Evolutionary conservation across 2,329 filamentous ascomycete species (phyloP), one percentile per base, ranked within the genome.

Genomic region (Xylaria multiplex): DNA sequence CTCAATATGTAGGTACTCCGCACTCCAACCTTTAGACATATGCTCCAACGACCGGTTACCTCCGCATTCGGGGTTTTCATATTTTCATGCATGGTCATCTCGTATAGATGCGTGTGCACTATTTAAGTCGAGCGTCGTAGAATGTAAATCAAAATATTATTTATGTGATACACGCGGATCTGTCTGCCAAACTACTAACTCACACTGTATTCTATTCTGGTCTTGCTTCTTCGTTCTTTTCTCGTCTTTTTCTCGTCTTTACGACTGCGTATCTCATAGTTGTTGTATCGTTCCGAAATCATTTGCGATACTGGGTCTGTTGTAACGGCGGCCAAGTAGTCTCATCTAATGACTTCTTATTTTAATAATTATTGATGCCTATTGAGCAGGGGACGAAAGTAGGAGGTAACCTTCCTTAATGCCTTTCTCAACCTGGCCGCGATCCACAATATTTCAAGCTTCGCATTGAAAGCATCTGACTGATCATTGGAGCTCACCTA

Each of bases 11-110:
- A 49, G 35, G 32, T 60, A 59, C 64, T 64, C 64, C 61, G 58
- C 67, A 68, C 59, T 58, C 58, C 61, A 67, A 66, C 64, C n/a
- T 59, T 56, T 24, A 40, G n/a, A 54, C 24, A 13, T 24, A n/a
- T 64, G 56, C 57, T 66, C 53, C 60, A 64, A 64, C 30, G 7
- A 43, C 37, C 45, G 55, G 50, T 48, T 60, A 43, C n/a, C 40
- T 63, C 54, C 48, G 30, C 48, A 35, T 27, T 55, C 49, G 40
- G 48, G 48, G 35, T 43, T 37, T 46, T 16, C 43, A 43, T 56
- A 43, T 43, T 43, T 40, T 8, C 37, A 55, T 50, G 37, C 49
- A 52, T n/a, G 40, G 32, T 42, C n/a, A 13, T 45, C 24, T 59
- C 30, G 46, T 48, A 27, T 50, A 37, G 45, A 27, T 19, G 16